Percentiles rank a stretch among this genome's conserved stretches.
Conservation (phyloP, 495 filamentous ascomycete genomes). For the Chaetomium tenue region DNA sequence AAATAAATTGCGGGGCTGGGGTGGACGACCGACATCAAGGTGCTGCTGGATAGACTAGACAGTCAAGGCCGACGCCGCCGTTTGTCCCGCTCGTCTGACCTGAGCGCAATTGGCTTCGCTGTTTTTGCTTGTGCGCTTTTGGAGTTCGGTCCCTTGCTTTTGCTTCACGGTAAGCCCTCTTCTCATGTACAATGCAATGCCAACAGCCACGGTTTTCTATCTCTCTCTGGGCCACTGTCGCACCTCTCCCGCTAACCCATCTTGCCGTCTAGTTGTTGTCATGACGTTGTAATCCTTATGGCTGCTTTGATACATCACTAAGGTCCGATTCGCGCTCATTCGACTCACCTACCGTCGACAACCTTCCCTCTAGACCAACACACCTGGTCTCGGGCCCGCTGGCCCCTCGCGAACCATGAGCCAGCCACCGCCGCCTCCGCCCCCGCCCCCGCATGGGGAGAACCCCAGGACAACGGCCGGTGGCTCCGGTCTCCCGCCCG, state of each 20-base stretch:
- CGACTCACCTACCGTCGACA: slow-evolving; percentile 20
- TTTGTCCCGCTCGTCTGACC: slow-evolving; percentile 16
- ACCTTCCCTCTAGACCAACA: not conserved
- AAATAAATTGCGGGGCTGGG: slow-evolving; percentile 20
- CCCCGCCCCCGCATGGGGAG: slow-evolving; percentile 66
- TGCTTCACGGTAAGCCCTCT: slow-evolving; percentile 20
- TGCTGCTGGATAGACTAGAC: not conserved
- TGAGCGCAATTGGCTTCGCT: slow-evolving; percentile 16
- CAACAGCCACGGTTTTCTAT: not conserved
- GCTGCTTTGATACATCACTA: slow-evolving; percentile 41
- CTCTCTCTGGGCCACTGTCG: not conserved
- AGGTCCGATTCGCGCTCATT: slow-evolving; percentile 23
- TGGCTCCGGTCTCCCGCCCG: slow-evolving; percentile 62
- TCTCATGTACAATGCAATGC: not conserved
- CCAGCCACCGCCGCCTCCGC: slow-evolving; percentile 56
- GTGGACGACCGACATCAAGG: slow-evolving; percentile 6
- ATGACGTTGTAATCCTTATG: slow-evolving; percentile 38
- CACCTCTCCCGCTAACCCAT: not conserved
- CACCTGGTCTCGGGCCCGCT: slow-evolving; percentile 22
- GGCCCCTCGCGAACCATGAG: slow-evolving; percentile 41
- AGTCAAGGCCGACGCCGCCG: not conserved
- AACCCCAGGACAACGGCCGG: slow-evolving; percentile 53
- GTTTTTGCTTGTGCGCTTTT: slow-evolving; percentile 23
- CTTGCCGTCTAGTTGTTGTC: slow-evolving; percentile 17
- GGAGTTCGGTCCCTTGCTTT: slow-evolving; percentile 28